Conservation (phyloP, 192 early-diverging fungal species). For the Coemansia sp. region DNA sequence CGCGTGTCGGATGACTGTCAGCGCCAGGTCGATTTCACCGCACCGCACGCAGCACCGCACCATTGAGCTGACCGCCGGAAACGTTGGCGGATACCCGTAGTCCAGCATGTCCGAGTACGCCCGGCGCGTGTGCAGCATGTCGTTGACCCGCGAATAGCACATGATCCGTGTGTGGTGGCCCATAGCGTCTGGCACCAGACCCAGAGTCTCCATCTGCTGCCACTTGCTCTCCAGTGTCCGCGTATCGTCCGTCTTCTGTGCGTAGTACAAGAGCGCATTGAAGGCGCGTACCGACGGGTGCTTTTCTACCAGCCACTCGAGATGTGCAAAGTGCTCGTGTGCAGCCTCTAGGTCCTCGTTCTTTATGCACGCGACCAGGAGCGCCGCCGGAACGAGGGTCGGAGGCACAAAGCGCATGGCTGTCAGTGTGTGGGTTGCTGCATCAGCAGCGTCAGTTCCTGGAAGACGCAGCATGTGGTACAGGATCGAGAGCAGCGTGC, state of each 20-base stretch:
- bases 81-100: slow-evolving; percentile 19
- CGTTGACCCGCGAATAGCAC: slow-evolving; percentile 17
- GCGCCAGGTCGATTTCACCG: slow-evolving; percentile 15
- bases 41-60: slow-evolving; percentile 34
- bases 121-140: slow-evolving; percentile 32
- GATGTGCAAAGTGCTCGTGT: slow-evolving; percentile 8
- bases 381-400: slow-evolving; percentile 7
- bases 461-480: slow-evolving; percentile 3
- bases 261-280: slow-evolving; percentile 26
- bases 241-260: slow-evolving; percentile 7
- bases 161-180: slow-evolving; percentile 23
- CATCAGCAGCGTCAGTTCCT: background rate
- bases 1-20: slow-evolving; percentile 28
- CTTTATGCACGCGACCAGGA: slow-evolving; percentile 11
- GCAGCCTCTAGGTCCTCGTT: slow-evolving; percentile 14
- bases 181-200: slow-evolving; percentile 16
- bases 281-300: slow-evolving; percentile 26
- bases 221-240: slow-evolving; percentile 21
- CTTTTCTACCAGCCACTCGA: slow-evolving; percentile 18
- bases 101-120: slow-evolving; percentile 46
- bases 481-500: slow-evolving; percentile 22
- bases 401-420: slow-evolving; percentile 17
- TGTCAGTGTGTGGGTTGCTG: background rate
- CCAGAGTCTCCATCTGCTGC: slow-evolving; percentile 32
- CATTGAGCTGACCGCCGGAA: slow-evolving; percentile 13